These are phyloP conservation scores for Suillus discolor DNA, from an alignment of 768 basidiomycete genomes.

Conservation along the genomic window DNA sequence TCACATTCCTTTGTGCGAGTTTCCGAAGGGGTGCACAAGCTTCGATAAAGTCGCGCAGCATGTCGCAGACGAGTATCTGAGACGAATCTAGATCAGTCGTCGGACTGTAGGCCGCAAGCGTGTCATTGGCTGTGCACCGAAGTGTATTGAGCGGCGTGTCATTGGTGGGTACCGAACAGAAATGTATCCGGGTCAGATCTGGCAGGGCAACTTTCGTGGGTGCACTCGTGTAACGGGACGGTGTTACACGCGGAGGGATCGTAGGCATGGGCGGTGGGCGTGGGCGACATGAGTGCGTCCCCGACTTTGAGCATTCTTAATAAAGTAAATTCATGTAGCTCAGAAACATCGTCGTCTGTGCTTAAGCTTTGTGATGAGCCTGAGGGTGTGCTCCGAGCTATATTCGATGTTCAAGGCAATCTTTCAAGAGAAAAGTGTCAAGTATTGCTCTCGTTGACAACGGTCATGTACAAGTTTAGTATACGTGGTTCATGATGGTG, in stretches of 20 bases:
- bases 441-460: neutral
- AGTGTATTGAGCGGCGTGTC: conserved; percentile 36
- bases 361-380: neutral
- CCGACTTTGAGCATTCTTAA: conserved; percentile 18
- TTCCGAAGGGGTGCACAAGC: conserved; percentile 39
- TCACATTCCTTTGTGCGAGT: conserved; percentile 44
- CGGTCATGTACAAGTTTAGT: neutral
- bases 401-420: conserved; percentile 46
- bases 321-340: conserved; percentile 54
- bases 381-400: conserved; percentile 23
- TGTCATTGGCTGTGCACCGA: conserved; percentile 48
- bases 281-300: too few relatives aligned
- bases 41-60: conserved; percentile 45
- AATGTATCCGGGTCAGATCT: too few relatives aligned
- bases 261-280: too few relatives aligned
- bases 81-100: conserved; percentile 44
- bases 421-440: conserved; percentile 36
- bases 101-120: conserved; percentile 52
- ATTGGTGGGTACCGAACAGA: too few relatives aligned
- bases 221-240: too few relatives aligned
- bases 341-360: conserved; percentile 29
- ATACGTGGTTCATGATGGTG: neutral
- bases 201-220: too few relatives aligned
- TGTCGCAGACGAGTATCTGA: conserved; percentile 41
- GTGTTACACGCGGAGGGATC: too few relatives aligned